phyloP scores from a whole-genome alignment of 768 basidiomycete species.

The Harrya chromipes region DNA sequence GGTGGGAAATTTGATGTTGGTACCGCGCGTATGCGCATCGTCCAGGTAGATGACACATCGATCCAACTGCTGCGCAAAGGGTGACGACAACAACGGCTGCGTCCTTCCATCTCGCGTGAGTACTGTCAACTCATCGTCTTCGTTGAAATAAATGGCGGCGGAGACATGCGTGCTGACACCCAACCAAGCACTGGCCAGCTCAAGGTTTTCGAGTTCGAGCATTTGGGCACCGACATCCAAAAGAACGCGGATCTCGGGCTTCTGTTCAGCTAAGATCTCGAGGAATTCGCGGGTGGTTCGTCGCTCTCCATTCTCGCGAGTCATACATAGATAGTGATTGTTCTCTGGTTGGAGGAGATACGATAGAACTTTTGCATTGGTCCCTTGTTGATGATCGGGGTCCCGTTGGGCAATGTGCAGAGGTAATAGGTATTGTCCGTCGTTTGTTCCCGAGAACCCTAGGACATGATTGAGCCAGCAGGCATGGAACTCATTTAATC shows the following conservation, averaged over 20 bases:
- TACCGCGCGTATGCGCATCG: constrained; percentile 40
- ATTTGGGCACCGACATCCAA: constrained; percentile 59
- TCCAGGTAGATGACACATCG: constrained; percentile 39
- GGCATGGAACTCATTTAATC: no score
- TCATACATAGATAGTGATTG: constrained; percentile 15
- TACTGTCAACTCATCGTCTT: constrained; percentile 34
- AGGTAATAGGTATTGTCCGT: constrained; percentile 38
- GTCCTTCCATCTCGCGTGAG: constrained; percentile 27
- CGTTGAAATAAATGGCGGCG: constrained; percentile 34
- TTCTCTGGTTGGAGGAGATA: constrained; percentile 29
- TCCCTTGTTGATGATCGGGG: constrained; percentile 31
- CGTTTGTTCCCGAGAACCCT: constrained; percentile 42
- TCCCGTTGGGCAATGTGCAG: constrained; percentile 32
- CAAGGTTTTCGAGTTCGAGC: constrained; percentile 44
- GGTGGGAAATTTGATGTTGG: constrained; percentile 36
- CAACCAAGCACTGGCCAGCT: constrained; percentile 45
- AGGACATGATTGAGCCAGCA: background rate
- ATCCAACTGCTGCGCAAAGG: constrained; percentile 33
- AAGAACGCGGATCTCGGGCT: constrained; percentile 42
- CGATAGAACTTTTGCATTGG: constrained; percentile 42
- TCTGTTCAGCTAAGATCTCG: constrained; percentile 31
- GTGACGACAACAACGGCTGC: constrained; percentile 31
- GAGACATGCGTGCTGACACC: constrained; percentile 5
- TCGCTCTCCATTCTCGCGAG: constrained; percentile 12
- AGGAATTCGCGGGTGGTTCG: constrained; percentile 22